Evolutionary conservation across 192 early-diverging fungal species (phyloP).

Genomic region (Entophlyctis helioformis): DNA sequence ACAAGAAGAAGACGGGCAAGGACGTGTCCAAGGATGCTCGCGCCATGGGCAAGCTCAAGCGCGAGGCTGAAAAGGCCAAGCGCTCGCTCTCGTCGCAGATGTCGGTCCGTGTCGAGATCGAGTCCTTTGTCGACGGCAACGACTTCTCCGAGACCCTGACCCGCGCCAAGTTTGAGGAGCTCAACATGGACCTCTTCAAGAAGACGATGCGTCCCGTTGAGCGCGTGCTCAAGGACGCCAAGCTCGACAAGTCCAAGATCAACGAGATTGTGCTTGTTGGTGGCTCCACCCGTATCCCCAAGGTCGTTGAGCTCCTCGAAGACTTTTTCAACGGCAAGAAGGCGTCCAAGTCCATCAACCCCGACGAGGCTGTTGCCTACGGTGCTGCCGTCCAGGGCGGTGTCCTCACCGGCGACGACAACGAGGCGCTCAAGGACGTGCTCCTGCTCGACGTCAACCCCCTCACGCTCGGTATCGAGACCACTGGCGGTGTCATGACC

Average conservation of each 20-base stretch:
- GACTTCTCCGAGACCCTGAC: slow-evolving; percentile 91
- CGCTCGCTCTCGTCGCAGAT: slow-evolving; percentile 87
- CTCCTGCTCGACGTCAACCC: slow-evolving; percentile 91
- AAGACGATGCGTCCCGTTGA: slow-evolving; percentile 89
- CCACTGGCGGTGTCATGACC: slow-evolving; percentile 95
- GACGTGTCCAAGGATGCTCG: slow-evolving; percentile 73
- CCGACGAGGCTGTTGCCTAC: slow-evolving; percentile 97
- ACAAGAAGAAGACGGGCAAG: slow-evolving; percentile 83
- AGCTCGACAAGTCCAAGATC: slow-evolving; percentile 70
- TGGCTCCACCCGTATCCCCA: slow-evolving; percentile 98
- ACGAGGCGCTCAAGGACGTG: slow-evolving; percentile 39
- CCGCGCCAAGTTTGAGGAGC: slow-evolving; percentile 94
- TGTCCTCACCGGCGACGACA: slow-evolving; percentile 66
- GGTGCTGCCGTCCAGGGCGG: slow-evolving; percentile 96
- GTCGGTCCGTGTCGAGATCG: slow-evolving; percentile 85
- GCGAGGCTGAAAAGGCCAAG: slow-evolving; percentile 95
- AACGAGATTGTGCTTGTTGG: slow-evolving; percentile 96
- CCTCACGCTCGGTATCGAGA: slow-evolving; percentile 95
- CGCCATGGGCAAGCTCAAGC: slow-evolving; percentile 88
- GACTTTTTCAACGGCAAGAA: slow-evolving; percentile 96
- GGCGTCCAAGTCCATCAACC: slow-evolving; percentile 93
- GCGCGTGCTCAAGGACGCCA: slow-evolving; percentile 84
- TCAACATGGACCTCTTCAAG: slow-evolving; percentile 88
- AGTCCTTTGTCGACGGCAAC: slow-evolving; percentile 76
- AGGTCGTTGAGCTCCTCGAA: slow-evolving; percentile 85